Evolutionary conservation across 148 eudicot genomes (phyloP), one percentile per base, ranked within the genome.

Genomic region (Limonium bicolor): DNA sequence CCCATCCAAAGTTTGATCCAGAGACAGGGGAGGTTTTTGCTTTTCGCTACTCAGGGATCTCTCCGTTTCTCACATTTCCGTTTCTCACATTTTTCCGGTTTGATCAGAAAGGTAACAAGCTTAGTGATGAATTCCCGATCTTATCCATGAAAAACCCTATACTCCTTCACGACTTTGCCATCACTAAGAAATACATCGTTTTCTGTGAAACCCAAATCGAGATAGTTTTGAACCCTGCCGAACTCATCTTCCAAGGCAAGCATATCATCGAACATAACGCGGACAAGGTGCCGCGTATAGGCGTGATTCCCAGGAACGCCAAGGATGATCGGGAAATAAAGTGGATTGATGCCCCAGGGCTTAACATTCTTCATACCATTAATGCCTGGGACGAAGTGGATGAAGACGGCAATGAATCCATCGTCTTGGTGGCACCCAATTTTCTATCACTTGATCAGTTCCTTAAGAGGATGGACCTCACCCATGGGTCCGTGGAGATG

Each of bases 351-450:
- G 50, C 41, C 1, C 59, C 63, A 2, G 63, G 63, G 2, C 52
- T 58, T 20, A 64, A 58, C 34, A 29, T 51, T 7, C 20, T 64
- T 7, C 69, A 64, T 35, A 46, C 61, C 5, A 29, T 64, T 31
- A 64, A 64, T 18, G 63, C 63, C 5, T 64, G 69, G 69, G 69
- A 58, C 5, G 69, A 57, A 14, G 25, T 36, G 2, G 63, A 64
- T 23, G 53, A 32, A 0, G 38, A 26, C 16, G 37, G 47, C 4
- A 10, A 41, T 0, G 27, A 20, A 6, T 14, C 29, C 6, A 25
- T 64, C 0, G 46, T 46, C 2, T 29, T 52, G 6, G 34, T 64
- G 0, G 63, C 63, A 1, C 53, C 63, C 7, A 58, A 34, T 12
- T 28, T 39, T 1, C 8, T 33, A 20, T 34, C 26, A 18, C 21